Evolutionary conservation across 371 early-diverging fungal species (phyloP).

Genomic region (Actinomortierella ambigua): DNA sequence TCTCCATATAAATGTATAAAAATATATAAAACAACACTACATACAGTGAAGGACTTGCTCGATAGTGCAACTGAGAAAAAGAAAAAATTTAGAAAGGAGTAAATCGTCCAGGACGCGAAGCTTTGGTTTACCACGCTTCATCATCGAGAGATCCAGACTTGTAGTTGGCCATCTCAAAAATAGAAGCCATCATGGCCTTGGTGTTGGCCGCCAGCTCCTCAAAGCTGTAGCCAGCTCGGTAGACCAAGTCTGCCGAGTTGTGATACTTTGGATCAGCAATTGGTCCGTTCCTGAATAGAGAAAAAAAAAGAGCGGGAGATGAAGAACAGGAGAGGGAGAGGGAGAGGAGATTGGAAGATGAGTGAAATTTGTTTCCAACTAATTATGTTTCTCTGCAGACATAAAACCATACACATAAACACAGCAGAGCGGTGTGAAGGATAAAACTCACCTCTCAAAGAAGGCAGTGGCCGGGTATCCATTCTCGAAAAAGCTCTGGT

Average conservation of each 20-base stretch:
- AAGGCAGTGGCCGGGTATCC: conserved; percentile 47
- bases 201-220: conserved; percentile 43
- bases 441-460: conserved; percentile 47
- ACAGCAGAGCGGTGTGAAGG: no score
- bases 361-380: no score
- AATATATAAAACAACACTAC: no score
- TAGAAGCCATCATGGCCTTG: conserved; percentile 45
- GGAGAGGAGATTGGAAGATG: no score
- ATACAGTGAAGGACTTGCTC: no score
- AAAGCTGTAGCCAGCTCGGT: conserved; percentile 48
- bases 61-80: no score
- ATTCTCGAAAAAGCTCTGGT: conserved; percentile 47
- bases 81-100: no score
- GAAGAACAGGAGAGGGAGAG: not conserved
- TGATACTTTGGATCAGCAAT: conserved; percentile 51
- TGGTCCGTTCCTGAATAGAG: conserved; percentile 36
- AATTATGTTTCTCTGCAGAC: no score
- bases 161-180: conserved; percentile 44
- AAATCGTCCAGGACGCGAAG: no score
- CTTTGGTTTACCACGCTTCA: no score
- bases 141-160: conserved; percentile 4
- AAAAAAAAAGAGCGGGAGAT: conserved; percentile 4
- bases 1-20: no score
- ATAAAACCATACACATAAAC: no score
- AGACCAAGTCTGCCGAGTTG: conserved; percentile 48